Conservation (phyloP, 805 yeast genomes). For the Candida saitoana region DNA sequence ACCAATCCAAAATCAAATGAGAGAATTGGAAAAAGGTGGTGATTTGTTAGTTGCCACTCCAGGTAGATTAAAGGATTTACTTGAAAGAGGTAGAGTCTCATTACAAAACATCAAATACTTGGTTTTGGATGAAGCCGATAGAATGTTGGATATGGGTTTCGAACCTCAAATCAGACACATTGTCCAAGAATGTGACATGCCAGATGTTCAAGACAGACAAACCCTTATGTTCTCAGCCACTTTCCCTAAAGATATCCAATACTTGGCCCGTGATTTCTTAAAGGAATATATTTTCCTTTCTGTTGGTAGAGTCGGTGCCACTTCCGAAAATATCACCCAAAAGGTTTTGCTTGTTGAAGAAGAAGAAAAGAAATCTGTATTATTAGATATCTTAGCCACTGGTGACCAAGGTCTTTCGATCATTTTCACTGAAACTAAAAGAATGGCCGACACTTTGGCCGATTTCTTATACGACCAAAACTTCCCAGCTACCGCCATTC, state of each 20-base stretch:
- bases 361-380: slow-evolving; percentile 85
- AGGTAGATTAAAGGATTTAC: slow-evolving; percentile 94
- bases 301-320: slow-evolving; percentile 98
- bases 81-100: slow-evolving; percentile 92
- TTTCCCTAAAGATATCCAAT: slow-evolving; percentile 96
- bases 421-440: slow-evolving; percentile 96
- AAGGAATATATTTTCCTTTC: slow-evolving; percentile 92
- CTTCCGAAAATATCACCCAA: slow-evolving; percentile 97
- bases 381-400: slow-evolving; percentile 77
- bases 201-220: slow-evolving; percentile 84
- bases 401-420: slow-evolving; percentile 83
- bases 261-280: slow-evolving; percentile 95
- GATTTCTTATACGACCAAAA: slow-evolving; percentile 85
- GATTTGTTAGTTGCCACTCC: slow-evolving; percentile 98
- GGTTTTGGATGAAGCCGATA: slow-evolving; percentile 98
- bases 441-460: slow-evolving; percentile 95
- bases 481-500: slow-evolving; percentile 97
- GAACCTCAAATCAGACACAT: slow-evolving; percentile 99
- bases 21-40: slow-evolving; percentile 89
- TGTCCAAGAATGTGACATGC: slow-evolving; percentile 98
- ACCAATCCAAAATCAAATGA: slow-evolving; percentile 81
- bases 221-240: slow-evolving; percentile 99
- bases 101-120: slow-evolving; percentile 85
- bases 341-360: slow-evolving; percentile 86
- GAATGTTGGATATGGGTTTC: slow-evolving; percentile 99